Base-by-base conservation (phyloP, 331 rosid genomes). In the Malus hybrid region DNA sequence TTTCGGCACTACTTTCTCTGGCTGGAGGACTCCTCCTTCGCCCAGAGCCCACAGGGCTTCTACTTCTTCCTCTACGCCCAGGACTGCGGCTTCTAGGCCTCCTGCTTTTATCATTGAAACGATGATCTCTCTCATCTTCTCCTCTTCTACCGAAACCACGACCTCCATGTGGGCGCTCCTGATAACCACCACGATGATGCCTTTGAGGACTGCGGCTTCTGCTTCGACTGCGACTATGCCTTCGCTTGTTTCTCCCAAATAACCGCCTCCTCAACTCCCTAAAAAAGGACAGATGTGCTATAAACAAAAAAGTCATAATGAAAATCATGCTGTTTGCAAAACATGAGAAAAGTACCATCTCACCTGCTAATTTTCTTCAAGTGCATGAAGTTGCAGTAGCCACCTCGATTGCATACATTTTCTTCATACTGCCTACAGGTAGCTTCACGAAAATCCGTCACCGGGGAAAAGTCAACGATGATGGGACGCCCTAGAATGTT, bases 381-480 rank as follows among this genome's bases (percentile, higher is more conserved):
- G 72, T 93, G 98, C 98, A 93, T 93, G 63, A 93, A 91, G 85
- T 93, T 91, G 88, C 98, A 93, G 80, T 93, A 93, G 83, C 98
- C 98, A 75, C 98, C 98, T 48, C 97, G 90, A 80, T 90, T 88
- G 79, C 98, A 93, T 68, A 91, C 98, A 79, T 93, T 89, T 79
- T 93, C 98, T 84, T 93, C 98, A 66, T 93, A 93, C 88, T 93
- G 98, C 81, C 97, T 91, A 80, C 98, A 93, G 33, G 98, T 93
- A 75, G 98, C 98, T 88, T 93, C 98, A 77, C 98, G 93, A 70
- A 93, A 93, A 82, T 93, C 98, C 67, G 98, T 93, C 73, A 93
- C 98, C 7, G 98, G 98, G 15, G 98, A 93, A 81, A 91, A 93
- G 84, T 93, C 97, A 31, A 86, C 97, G 52, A 93, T 93, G 88